Evolutionary conservation across 805 yeast genomes (phyloP).

Genomic region (Nakazawaea wickerhamii): DNA sequence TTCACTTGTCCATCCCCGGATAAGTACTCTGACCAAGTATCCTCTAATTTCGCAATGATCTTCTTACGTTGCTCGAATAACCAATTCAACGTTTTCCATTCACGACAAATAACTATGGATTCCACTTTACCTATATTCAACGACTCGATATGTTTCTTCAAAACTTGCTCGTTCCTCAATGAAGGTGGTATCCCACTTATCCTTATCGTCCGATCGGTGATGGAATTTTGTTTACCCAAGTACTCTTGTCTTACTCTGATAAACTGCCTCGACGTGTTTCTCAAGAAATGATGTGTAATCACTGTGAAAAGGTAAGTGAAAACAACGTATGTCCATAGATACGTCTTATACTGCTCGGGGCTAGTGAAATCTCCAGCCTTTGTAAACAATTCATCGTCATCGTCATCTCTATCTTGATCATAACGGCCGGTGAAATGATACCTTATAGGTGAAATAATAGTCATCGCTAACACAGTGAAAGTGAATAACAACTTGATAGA

Average conservation of each 20-base stretch:
- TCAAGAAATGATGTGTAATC: slow-evolving; percentile 52
- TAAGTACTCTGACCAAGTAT: slow-evolving; percentile 65
- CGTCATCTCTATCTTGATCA: slow-evolving; percentile 26
- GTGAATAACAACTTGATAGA: slow-evolving; percentile 39
- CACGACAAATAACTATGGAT: slow-evolving; percentile 73
- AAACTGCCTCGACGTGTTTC: slow-evolving; percentile 66
- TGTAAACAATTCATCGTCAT: slow-evolving; percentile 3
- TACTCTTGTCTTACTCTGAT: slow-evolving; percentile 74
- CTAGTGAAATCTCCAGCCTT: slow-evolving; percentile 1
- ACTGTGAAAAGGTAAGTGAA: slow-evolving; percentile 85
- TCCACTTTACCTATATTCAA: slow-evolving; percentile 78
- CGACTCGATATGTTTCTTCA: slow-evolving; percentile 70
- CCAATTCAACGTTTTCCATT: slow-evolving; percentile 73
- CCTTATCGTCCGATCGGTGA: slow-evolving; percentile 87
- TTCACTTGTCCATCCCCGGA: slow-evolving; percentile 23
- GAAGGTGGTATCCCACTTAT: slow-evolving; percentile 85
- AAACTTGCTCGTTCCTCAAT: slow-evolving; percentile 61
- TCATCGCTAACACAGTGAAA: slow-evolving; percentile 40
- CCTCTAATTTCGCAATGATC: slow-evolving; percentile 56
- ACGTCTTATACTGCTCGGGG: slow-evolving; percentile 44
- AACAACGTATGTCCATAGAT: slow-evolving; percentile 79
- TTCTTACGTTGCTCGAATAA: slow-evolving; percentile 55
- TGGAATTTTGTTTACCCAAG: slow-evolving; percentile 79
- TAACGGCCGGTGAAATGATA: slow-evolving; percentile 46
- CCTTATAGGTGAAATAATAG: slow-evolving; percentile 47